These are phyloP conservation scores for Metschnikowia chrysomelidarum DNA, from an alignment of 805 yeast genomes.

Conservation along the genomic window DNA sequence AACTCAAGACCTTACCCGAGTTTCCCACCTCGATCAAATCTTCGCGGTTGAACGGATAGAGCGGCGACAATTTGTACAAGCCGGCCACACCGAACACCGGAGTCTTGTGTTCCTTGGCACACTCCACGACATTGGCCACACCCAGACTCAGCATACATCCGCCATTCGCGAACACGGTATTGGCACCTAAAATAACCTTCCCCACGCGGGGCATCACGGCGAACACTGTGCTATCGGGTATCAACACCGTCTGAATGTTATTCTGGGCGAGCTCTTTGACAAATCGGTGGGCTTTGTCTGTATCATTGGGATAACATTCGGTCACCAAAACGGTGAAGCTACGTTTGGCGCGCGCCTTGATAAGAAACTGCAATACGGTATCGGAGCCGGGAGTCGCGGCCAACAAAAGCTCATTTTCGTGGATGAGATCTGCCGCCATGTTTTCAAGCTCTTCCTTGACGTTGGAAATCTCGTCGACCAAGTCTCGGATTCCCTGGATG, in stretches of 20 bases:
- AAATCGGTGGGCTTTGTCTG: constrained; percentile 71
- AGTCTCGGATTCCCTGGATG: constrained; percentile 88
- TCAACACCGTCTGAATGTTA: constrained; percentile 83
- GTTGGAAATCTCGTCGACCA: constrained; percentile 86
- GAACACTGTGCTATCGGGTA: constrained; percentile 89
- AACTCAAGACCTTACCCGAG: constrained; percentile 82
- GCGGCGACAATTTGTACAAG: constrained; percentile 85
- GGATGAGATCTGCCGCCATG: constrained; percentile 90
- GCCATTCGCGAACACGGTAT: constrained; percentile 93
- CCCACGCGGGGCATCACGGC: constrained; percentile 98
- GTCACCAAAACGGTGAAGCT: constrained; percentile 89
- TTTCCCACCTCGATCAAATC: constrained; percentile 88
- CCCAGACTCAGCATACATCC: constrained; percentile 90
- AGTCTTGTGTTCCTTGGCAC: constrained; percentile 93
- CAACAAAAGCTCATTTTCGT: constrained; percentile 79
- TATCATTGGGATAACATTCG: constrained; percentile 88
- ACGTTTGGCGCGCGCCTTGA: constrained; percentile 85
- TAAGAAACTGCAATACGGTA: constrained; percentile 82
- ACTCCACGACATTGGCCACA: constrained; percentile 88
- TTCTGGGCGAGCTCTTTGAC: constrained; percentile 79
- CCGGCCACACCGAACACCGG: constrained; percentile 97
- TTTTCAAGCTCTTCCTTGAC: constrained; percentile 89
- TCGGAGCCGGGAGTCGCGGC: constrained; percentile 95
- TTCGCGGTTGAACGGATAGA: constrained; percentile 86
- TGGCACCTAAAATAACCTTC: constrained; percentile 89